Base-by-base conservation (phyloP, 208 protist species). In the Leishmania amazonensis region DNA sequence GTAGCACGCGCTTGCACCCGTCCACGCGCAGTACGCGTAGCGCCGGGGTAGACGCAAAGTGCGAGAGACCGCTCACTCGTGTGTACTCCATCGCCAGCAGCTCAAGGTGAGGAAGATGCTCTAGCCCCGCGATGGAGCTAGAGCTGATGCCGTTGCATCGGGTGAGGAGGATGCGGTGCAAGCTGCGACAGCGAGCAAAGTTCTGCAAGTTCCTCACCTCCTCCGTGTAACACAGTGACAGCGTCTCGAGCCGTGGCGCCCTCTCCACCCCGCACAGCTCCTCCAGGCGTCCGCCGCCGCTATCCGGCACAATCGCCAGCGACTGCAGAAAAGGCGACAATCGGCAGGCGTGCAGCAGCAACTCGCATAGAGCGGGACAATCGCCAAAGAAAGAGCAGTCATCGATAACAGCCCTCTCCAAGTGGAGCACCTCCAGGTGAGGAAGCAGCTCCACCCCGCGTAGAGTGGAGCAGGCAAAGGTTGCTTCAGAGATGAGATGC, bases 1-100 rank as follows among this genome's bases (percentile, higher is more conserved):
- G 81, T 51, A 94, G 80, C 49, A 94, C 79, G 15, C 90, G 90
- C 81, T 91, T 94, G 84, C 88, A 94, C 19, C 87, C 87, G 47
- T 86, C 82, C 49, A 92, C 83, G 3, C 87, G 83, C 58, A 94
- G 85, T 62, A 85, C 82, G 5, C 79, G 81, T 71, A 94, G 77
- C 19, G 83, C 68, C 17, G 81, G 83, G 7, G 75, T 78, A 17
- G 53, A 68, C 40, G 87, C 78, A 49, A 92, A 87, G 19, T 83
- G 75, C 17, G 76, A 76, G n/a, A 90, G 81, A 45, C 80, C 80
- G 76, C 82, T 89, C 19, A 94, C 87, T 51, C 89, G 90, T n/a
- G 90, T 94, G 81, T 87, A 94, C 81, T 94, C 89, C 28, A 92
- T 86, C 9, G 80, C 84, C 68, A 92, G 79, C 74, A 85, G 45